phyloP scores from a whole-genome alignment of 345 rosid genomes.

The Brassica juncea region DNA sequence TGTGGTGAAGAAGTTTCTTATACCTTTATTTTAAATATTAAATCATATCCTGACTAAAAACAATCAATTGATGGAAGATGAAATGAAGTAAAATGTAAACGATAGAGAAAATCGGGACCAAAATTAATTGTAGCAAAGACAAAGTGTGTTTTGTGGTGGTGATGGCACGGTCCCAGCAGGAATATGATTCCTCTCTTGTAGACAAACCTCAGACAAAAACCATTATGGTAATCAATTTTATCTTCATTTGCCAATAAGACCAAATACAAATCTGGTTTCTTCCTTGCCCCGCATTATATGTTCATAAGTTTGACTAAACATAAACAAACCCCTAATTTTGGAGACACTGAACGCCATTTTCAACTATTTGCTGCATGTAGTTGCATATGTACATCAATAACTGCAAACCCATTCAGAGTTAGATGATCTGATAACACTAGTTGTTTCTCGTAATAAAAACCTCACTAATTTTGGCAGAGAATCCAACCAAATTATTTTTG shows the following conservation, averaged over 20 bases:
- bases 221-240: constrained; percentile 21
- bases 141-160: constrained; percentile 28
- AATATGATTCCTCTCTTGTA: constrained; percentile 29
- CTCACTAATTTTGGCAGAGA: not conserved
- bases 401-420: not conserved
- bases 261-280: constrained; percentile 23
- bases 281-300: constrained; percentile 21
- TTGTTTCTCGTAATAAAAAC: not conserved
- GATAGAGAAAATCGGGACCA: constrained; percentile 17
- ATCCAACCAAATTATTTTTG: not conserved
- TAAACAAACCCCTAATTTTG: constrained; percentile 15
- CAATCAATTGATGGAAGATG: constrained; percentile 7
- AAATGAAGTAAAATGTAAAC: not conserved
- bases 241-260: constrained; percentile 14
- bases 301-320: not conserved
- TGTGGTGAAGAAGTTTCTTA: constrained; percentile 3
- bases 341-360: constrained; percentile 13
- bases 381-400: not conserved
- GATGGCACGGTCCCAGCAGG: constrained; percentile 23
- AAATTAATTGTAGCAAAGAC: constrained; percentile 27
- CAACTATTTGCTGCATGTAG: constrained; percentile 13
- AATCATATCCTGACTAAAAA: not conserved
- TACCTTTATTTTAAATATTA: not conserved
- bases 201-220: constrained; percentile 36
- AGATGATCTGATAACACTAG: constrained; percentile 12